Conservation (phyloP, 1,284 basidiomycete species). For the Sanghuangporus weigelae region DNA sequence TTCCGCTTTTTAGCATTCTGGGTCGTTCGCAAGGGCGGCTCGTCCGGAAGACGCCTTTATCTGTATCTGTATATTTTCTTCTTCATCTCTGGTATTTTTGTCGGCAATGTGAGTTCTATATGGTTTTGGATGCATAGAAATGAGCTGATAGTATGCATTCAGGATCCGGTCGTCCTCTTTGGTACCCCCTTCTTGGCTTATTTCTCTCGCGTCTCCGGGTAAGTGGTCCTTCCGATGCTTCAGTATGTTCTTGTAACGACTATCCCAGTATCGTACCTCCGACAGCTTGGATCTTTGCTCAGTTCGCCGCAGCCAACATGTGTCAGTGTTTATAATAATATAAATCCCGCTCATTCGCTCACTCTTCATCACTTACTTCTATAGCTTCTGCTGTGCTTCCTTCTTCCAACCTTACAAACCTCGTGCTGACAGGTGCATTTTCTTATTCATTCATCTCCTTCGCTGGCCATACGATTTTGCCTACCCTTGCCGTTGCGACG, state of each 20-base stretch:
- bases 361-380: not conserved
- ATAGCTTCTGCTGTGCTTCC: constrained; percentile 36
- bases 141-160: constrained; percentile 1
- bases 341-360: constrained; percentile 36
- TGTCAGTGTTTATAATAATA: constrained; percentile 60
- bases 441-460: constrained; percentile 16
- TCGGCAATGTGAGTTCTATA: constrained; percentile 64
- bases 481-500: constrained; percentile 22
- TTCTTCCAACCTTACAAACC: constrained; percentile 40
- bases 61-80: constrained; percentile 79
- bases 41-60: constrained; percentile 68
- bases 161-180: constrained; percentile 80
- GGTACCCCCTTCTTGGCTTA: constrained; percentile 87
- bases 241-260: not conserved
- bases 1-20: constrained; percentile 84
- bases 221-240: constrained; percentile 41
- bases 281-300: constrained; percentile 61
- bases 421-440: constrained; percentile 33
- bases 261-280: constrained; percentile 43
- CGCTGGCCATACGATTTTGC: constrained; percentile 23
- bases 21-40: constrained; percentile 76
- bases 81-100: constrained; percentile 69
- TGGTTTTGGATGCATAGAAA: not conserved
- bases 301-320: constrained; percentile 80
- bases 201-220: constrained; percentile 68